phyloP scores from a whole-genome alignment of 768 basidiomycete genomes.

The Leccinum subgranulosum region DNA sequence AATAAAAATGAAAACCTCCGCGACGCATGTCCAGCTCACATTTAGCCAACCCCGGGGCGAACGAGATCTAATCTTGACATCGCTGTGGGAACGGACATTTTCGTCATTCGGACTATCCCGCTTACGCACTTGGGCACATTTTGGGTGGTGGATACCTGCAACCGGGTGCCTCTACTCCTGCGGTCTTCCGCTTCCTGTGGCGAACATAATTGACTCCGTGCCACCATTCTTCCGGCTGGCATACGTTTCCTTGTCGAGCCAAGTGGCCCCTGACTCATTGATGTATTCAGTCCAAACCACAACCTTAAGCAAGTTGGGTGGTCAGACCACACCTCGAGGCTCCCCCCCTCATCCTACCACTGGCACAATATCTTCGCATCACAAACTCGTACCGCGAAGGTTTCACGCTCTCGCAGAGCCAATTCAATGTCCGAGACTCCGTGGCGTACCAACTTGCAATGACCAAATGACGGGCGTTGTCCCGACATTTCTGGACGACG shows the following conservation, averaged over 20 bases:
- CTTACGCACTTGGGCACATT: background rate
- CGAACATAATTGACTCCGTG: constrained; percentile 15
- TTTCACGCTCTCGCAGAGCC: constrained; percentile 10
- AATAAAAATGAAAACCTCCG: background rate
- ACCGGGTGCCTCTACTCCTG: constrained; percentile 13
- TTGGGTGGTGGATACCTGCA: constrained; percentile 5
- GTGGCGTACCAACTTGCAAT: constrained; percentile 14
- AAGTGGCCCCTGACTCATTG: constrained; percentile 8
- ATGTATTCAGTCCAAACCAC: constrained; percentile 7
- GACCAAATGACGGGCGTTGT: background rate
- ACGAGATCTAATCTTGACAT: constrained; percentile 27
- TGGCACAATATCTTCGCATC: background rate
- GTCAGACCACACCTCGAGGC: constrained; percentile 15
- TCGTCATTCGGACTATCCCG: constrained; percentile 24
- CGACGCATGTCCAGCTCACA: background rate
- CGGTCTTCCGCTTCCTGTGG: constrained; percentile 30
- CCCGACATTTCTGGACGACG: background rate
- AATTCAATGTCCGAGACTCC: constrained; percentile 33
- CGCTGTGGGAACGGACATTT: constrained; percentile 24
- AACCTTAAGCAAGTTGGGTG: background rate
- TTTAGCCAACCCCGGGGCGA: constrained; percentile 1
- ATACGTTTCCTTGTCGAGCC: background rate
- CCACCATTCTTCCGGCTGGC: constrained; percentile 15
- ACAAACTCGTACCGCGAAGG: constrained; percentile 27
- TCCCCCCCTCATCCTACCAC: background rate